phyloP scores from a whole-genome alignment of 305 asterid genomes.

The Coffea humblotiana region DNA sequence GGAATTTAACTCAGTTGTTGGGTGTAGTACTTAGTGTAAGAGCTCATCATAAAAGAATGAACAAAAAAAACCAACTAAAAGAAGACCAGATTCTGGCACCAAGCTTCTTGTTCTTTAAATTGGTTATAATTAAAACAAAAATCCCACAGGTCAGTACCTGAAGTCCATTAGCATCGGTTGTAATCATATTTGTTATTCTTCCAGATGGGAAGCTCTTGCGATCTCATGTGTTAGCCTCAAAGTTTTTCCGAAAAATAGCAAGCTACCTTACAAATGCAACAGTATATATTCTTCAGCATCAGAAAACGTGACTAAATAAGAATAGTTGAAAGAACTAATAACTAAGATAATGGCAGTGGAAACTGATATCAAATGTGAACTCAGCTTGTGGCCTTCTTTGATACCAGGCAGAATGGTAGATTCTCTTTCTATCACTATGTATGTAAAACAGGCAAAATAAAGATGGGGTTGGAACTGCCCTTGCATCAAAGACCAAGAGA shows the following conservation, averaged over 20 bases:
- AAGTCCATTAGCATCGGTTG: slow-evolving; percentile 91
- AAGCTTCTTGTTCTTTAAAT: background rate
- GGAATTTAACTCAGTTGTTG: background rate
- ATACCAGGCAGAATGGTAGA: background rate
- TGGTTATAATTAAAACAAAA: too few relatives aligned
- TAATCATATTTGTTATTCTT: slow-evolving; percentile 85
- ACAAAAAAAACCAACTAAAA: background rate
- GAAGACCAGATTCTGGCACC: background rate
- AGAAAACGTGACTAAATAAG: background rate
- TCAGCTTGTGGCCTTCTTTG: background rate
- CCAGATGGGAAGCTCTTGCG: slow-evolving; percentile 88
- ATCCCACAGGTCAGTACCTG: slow-evolving; percentile 52
- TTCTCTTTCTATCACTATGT: background rate
- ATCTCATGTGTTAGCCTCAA: slow-evolving; percentile 77
- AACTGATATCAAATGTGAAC: background rate
- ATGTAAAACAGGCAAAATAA: too few relatives aligned
- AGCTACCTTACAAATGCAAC: slow-evolving; percentile 60
- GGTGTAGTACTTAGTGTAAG: background rate
- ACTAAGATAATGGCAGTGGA: too few relatives aligned
- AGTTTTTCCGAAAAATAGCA: slow-evolving; percentile 79
- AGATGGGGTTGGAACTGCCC: too few relatives aligned
- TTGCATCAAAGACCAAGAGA: background rate
- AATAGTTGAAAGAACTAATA: too few relatives aligned
- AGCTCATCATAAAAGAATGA: background rate
- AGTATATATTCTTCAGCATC: background rate